Base-by-base conservation (phyloP, 441 rosid genomes). In the Populus tomentosa region DNA sequence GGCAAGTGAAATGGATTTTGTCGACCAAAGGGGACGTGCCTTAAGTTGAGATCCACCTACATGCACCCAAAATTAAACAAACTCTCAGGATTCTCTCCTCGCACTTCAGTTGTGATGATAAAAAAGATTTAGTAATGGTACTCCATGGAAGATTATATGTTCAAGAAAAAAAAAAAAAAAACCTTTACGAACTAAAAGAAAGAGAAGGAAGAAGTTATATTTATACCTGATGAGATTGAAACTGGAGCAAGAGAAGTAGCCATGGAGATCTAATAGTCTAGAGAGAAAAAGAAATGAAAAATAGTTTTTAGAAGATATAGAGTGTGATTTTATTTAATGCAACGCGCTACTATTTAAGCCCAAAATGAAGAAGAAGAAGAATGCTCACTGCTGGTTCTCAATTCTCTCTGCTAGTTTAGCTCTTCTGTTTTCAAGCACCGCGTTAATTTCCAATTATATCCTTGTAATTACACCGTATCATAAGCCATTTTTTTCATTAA, bases 41-140 rank as follows among this genome's bases (percentile, higher is more conserved):
- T 82, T 88, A 68, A 88, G 32, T 73, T 80, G 77, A 73, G 85
- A 84, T 28, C 89, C 87, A 42, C 92, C 94, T 30, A 63, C 21
- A 16, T 53, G 1, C 53, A 50, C 42, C 21, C 33, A 69, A 40
- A 2, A 21, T 64, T 1, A 18, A 28, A 9, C 59, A 13, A 74
- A 64, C 23, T 50, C 18, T 14, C 40, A 24, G 21, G 14, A 67
- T 67, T 33, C 38, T 67, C 70, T 20, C 0, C 9, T 35, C 46
- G 18, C 32, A 30, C 32, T 30, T 30, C 32, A 30, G 32, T 30
- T 30, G 32, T 30, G 32, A 30, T 30, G 32, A 30, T 30, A 4
- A 30, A 30, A 30, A 30, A 30, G 32, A 30, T 30, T 30, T 30
- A 46, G 18, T 18, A 53, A 18, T 42, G 11, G 0, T 18, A 53